Evolutionary conservation across 2,329 filamentous ascomycete species (phyloP).

Genomic region (Fusarium hostae): DNA sequence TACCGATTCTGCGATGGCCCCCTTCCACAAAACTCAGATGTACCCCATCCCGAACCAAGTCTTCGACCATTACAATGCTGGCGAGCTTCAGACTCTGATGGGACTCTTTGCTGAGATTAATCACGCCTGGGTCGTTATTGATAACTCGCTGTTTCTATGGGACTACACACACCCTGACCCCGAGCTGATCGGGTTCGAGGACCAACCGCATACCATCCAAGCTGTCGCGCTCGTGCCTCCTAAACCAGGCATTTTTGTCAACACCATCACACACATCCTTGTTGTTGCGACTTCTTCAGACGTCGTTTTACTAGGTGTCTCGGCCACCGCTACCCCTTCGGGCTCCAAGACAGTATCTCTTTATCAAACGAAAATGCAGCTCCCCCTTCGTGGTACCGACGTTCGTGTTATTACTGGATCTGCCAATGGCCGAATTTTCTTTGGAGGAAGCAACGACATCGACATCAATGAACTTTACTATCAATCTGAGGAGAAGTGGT

Average conservation of each 20-base stretch:
- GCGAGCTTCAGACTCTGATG: slow-evolving; percentile 90
- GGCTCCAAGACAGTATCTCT: slow-evolving; percentile 80
- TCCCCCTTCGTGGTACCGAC: slow-evolving; percentile 79
- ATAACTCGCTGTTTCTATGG: slow-evolving; percentile 97
- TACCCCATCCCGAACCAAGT: slow-evolving; percentile 93
- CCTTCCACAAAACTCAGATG: slow-evolving; percentile 87
- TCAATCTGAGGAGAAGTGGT: slow-evolving; percentile 98
- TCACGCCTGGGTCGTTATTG: slow-evolving; percentile 95
- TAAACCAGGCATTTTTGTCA: slow-evolving; percentile 86
- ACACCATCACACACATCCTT: slow-evolving; percentile 85
- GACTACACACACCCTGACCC: slow-evolving; percentile 95
- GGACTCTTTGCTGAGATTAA: slow-evolving; percentile 94
- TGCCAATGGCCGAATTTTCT: slow-evolving; percentile 90
- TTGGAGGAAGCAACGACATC: slow-evolving; percentile 81
- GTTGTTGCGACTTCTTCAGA: slow-evolving; percentile 89
- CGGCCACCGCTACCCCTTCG: slow-evolving; percentile 71
- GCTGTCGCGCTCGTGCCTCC: slow-evolving; percentile 90
- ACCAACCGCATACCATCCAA: slow-evolving; percentile 87
- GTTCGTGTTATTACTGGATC: slow-evolving; percentile 84
- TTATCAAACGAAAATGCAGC: slow-evolving; percentile 88
- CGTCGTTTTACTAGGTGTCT: slow-evolving; percentile 87
- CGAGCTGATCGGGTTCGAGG: slow-evolving; percentile 91
- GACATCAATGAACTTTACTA: slow-evolving; percentile 96
- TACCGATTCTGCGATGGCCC: slow-evolving; percentile 78
- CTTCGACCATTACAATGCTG: slow-evolving; percentile 90